A percentile compares a stretch with the other conserved stretches of the same genome.
Evolutionary conservation across 208 protist genomes (phyloP).

Genomic region (Leptomonas pyrrhocoris): DNA sequence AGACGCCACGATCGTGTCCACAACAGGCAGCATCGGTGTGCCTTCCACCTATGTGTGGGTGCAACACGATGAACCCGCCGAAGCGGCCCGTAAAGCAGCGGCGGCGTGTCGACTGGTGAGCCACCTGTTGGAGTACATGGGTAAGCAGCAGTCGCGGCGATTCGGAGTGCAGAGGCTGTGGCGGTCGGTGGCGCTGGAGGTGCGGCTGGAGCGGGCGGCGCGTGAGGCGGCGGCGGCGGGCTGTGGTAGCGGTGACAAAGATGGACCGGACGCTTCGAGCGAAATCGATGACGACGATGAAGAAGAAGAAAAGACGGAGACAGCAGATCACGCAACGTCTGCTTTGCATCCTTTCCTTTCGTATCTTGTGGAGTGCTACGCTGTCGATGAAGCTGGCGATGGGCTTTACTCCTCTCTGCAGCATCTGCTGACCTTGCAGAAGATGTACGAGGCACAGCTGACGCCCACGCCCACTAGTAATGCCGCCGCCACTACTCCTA

Average conservation of each 20-base stretch:
- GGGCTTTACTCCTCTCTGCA: slow-evolving; percentile 41
- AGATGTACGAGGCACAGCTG: slow-evolving; percentile 17
- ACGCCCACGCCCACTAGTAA: neutral
- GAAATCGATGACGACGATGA: slow-evolving; percentile 1
- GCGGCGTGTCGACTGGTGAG: slow-evolving; percentile 8
- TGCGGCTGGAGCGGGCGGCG: slow-evolving; percentile 55
- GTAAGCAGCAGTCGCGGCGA: slow-evolving; percentile 27
- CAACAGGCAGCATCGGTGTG: neutral
- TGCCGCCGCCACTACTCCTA: slow-evolving; percentile 1
- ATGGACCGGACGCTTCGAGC: neutral
- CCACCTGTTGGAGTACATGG: slow-evolving; percentile 19
- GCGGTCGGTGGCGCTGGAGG: slow-evolving; percentile 44
- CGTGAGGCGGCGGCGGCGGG: neutral
- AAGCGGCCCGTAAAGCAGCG: slow-evolving; percentile 1
- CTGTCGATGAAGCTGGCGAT: slow-evolving; percentile 66
- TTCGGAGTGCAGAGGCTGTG: slow-evolving; percentile 34
- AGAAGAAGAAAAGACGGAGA: neutral
- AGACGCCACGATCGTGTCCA: neutral
- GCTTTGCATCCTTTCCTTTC: slow-evolving; percentile 29
- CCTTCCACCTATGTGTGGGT: slow-evolving; percentile 8
- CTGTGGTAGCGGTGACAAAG: neutral
- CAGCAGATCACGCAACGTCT: neutral
- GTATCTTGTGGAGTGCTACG: slow-evolving; percentile 52
- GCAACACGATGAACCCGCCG: slow-evolving; percentile 5
- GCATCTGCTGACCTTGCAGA: slow-evolving; percentile 18